These are phyloP conservation scores for Mycosarcoma maydis DNA, from an alignment of 1,284 basidiomycete species.

Conservation along the genomic window DNA sequence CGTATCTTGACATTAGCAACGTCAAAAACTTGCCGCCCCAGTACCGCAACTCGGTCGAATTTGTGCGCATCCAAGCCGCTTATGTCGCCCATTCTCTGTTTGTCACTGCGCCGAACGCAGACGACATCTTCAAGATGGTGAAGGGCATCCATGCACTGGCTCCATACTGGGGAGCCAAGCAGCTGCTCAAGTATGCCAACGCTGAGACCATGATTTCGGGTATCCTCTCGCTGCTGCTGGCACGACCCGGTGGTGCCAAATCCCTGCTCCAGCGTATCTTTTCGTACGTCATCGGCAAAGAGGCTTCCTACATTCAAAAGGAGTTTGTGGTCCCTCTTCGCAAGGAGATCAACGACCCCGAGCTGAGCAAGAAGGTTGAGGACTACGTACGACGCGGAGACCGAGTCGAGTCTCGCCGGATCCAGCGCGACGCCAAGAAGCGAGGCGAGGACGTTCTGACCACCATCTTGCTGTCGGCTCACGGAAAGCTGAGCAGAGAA, in stretches of 20 bases:
- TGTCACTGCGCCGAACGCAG: constrained; percentile 58
- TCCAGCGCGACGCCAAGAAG: constrained; percentile 45
- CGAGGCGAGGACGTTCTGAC: constrained; percentile 63
- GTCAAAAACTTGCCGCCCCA: constrained; percentile 60
- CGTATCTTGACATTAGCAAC: constrained; percentile 57
- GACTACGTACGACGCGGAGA: constrained; percentile 62
- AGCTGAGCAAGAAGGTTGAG: constrained; percentile 59
- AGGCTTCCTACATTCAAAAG: constrained; percentile 56
- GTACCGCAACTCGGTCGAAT: constrained; percentile 62
- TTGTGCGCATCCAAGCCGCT: constrained; percentile 59
- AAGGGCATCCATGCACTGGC: constrained; percentile 61
- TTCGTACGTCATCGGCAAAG: constrained; percentile 56
- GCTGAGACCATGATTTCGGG: constrained; percentile 63
- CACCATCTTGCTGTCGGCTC: constrained; percentile 54
- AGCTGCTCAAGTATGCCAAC: constrained; percentile 63
- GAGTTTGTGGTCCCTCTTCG: constrained; percentile 59
- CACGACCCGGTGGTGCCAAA: constrained; percentile 63
- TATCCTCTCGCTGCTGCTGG: constrained; percentile 61
- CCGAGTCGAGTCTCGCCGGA: constrained; percentile 48
- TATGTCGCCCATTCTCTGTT: constrained; percentile 62
- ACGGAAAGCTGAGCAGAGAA: constrained; percentile 38
- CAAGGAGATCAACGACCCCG: constrained; percentile 57
- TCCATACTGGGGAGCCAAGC: constrained; percentile 66
- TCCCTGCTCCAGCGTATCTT: constrained; percentile 64
- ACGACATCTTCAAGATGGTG: constrained; percentile 60